Conservation (phyloP, 23 red algal species). For the Gracilariopsis chorda region DNA sequence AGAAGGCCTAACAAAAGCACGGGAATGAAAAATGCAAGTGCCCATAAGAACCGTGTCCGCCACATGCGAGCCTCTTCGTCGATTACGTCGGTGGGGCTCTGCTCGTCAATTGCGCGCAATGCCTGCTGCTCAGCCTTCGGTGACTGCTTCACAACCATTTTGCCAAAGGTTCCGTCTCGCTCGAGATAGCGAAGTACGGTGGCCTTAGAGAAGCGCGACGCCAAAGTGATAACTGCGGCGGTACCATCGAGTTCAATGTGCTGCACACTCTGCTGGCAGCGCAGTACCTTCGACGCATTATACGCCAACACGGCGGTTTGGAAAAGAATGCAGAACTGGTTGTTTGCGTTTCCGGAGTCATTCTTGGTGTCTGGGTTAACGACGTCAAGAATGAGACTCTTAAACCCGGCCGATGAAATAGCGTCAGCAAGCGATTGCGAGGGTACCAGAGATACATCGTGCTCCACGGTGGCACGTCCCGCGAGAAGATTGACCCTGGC, state of each 20-base stretch:
- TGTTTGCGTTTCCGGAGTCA: not conserved
- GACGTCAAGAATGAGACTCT: not conserved
- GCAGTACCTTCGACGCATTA: slow-evolving; percentile 43
- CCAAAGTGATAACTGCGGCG: not conserved
- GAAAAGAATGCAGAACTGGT: slow-evolving; percentile 34
- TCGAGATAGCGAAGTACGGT: slow-evolving; percentile 23
- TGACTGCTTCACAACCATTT: slow-evolving; percentile 41
- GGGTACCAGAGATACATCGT: slow-evolving; percentile 8
- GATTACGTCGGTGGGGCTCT: slow-evolving; percentile 48
- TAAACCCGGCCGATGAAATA: slow-evolving; percentile 33
- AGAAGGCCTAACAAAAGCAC: slow-evolving; percentile 63
- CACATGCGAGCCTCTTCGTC: slow-evolving; percentile 58
- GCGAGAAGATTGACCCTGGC: slow-evolving; percentile 65
- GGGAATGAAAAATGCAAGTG: slow-evolving; percentile 79
- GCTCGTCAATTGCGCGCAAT: not conserved
- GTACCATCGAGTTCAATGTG: not conserved
- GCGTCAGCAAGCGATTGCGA: not conserved
- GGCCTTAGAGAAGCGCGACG: slow-evolving; percentile 22
- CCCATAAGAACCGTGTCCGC: slow-evolving; percentile 63
- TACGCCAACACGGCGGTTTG: slow-evolving; percentile 7
- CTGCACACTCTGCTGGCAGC: slow-evolving; percentile 24
- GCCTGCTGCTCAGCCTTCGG: slow-evolving; percentile 4
- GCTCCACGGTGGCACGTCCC: slow-evolving; percentile 62
- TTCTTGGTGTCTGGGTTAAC: not conserved
- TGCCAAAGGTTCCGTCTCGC: slow-evolving; percentile 44